A percentile compares a stretch with the other conserved stretches of the same genome.
Evolutionary conservation across 129 eudicot genomes (phyloP).

Genomic region (Chrysanthemum makinoi): DNA sequence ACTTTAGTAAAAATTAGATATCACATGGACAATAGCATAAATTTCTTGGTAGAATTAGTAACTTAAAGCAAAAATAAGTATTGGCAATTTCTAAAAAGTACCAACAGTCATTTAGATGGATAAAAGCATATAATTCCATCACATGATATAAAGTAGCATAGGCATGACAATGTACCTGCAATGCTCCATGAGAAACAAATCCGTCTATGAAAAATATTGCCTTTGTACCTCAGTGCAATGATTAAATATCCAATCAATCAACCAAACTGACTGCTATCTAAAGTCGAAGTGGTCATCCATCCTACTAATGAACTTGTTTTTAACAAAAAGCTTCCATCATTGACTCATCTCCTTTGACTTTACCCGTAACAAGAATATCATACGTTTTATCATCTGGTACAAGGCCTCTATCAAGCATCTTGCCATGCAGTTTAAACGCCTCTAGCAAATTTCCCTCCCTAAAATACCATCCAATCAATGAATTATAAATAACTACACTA

Average conservation of each 20-base stretch:
- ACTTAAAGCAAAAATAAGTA: too few species aligned
- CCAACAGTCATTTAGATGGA: too few species aligned
- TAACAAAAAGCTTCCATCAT: constrained; percentile 22
- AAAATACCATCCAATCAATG: constrained; percentile 68
- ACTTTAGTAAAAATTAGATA: too few species aligned
- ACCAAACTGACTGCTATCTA: constrained; percentile 4
- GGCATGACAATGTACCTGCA: constrained; percentile 19
- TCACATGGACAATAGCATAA: too few species aligned
- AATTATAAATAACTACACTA: constrained; percentile 63
- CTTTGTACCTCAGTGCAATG: neutral
- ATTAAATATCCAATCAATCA: constrained; percentile 13
- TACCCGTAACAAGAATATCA: constrained; percentile 77
- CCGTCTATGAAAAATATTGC: neutral
- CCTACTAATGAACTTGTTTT: constrained; percentile 11
- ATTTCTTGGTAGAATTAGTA: too few species aligned
- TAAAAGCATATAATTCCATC: too few species aligned
- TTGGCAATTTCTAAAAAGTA: too few species aligned
- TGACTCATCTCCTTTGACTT: constrained; percentile 37
- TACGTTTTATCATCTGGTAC: constrained; percentile 62
- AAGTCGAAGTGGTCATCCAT: constrained; percentile 18
- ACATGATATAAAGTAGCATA: constrained; percentile 20
- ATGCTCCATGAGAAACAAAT: constrained; percentile 3
- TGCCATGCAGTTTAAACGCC: constrained; percentile 86
- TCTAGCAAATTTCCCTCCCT: constrained; percentile 84
- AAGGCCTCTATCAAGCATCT: constrained; percentile 90